A percentile compares a stretch with the other conserved stretches of the same genome.
Evolutionary conservation across 768 basidiomycete genomes (phyloP).

Genomic region (Mycena amicta): DNA sequence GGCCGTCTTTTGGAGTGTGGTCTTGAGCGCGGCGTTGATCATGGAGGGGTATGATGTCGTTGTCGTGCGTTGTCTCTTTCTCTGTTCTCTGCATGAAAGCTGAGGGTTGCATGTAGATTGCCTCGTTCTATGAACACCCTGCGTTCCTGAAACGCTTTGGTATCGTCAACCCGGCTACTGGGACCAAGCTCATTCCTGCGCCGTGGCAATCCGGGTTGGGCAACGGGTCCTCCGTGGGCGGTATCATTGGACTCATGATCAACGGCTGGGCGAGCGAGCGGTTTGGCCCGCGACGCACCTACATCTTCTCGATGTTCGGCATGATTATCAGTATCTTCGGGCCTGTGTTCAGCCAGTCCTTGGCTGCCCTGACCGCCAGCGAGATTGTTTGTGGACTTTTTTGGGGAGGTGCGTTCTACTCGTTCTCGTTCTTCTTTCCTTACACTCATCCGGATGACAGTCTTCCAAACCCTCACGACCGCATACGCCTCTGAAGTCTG

Average conservation of each 20-base stretch:
- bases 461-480: slow-evolving; percentile 28
- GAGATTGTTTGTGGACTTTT: slow-evolving; percentile 24
- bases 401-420: slow-evolving; percentile 24
- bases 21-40: slow-evolving; percentile 25
- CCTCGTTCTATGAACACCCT: slow-evolving; percentile 16
- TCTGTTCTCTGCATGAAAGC: too few relatives aligned
- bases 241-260: slow-evolving; percentile 25
- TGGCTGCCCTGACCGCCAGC: slow-evolving; percentile 10
- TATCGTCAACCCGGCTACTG: slow-evolving; percentile 13
- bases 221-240: slow-evolving; percentile 23
- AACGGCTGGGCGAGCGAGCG: slow-evolving; percentile 15
- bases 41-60: slow-evolving; percentile 31
- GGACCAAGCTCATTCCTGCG: slow-evolving; percentile 18
- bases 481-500: slow-evolving; percentile 29
- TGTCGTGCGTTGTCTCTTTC: slow-evolving; percentile 18
- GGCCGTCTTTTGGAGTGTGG: slow-evolving; percentile 26
- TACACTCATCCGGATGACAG: too few relatives aligned
- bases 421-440: too few relatives aligned
- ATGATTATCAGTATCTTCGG: slow-evolving; percentile 21
- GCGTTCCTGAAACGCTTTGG: slow-evolving; percentile 26
- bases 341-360: slow-evolving; percentile 15
- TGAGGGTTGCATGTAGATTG: slow-evolving; percentile 12
- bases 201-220: slow-evolving; percentile 26
- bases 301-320: slow-evolving; percentile 22
- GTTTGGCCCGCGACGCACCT: slow-evolving; percentile 23